Evolutionary conservation across 225 moss, liverwort and hornwort species (phyloP).

Genomic region (Pseudisothecium myosuroides): DNA sequence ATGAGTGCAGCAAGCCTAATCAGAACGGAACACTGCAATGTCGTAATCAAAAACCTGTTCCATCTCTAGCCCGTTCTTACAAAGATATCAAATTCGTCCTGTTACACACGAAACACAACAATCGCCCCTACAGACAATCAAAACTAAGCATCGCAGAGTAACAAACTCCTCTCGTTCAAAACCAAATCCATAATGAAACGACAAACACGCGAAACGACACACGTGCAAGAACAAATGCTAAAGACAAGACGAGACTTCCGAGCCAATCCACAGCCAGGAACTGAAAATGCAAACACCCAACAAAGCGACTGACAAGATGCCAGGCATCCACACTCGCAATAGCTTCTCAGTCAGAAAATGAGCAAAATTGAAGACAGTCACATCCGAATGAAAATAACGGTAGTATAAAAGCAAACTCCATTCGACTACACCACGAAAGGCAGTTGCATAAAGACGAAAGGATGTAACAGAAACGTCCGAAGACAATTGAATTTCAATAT

Average conservation of each 20-base stretch:
- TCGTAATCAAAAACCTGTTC: too few species aligned
- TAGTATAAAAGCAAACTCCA: accelerated
- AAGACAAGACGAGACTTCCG: not conserved
- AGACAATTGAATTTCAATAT: not conserved
- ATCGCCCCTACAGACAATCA: accelerated
- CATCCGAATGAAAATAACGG: accelerated
- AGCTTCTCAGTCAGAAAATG: accelerated
- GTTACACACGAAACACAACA: accelerated
- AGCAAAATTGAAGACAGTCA: accelerated
- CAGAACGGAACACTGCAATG: not conserved
- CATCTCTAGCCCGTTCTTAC: accelerated
- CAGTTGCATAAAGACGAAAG: accelerated
- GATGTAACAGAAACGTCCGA: not conserved
- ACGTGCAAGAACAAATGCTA: too few species aligned
- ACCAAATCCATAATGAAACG: too few species aligned
- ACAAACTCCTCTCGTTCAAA: accelerated
- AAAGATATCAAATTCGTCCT: accelerated
- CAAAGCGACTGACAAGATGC: too few species aligned
- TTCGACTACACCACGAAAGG: accelerated
- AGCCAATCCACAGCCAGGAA: too few species aligned
- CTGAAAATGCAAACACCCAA: not conserved
- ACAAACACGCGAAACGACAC: accelerated
- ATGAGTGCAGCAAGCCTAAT: too few species aligned
- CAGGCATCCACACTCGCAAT: accelerated
- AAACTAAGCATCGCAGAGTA: accelerated